Evolutionary conservation across 345 rosid genomes (phyloP).

Genomic region (Ceriops decandra): DNA sequence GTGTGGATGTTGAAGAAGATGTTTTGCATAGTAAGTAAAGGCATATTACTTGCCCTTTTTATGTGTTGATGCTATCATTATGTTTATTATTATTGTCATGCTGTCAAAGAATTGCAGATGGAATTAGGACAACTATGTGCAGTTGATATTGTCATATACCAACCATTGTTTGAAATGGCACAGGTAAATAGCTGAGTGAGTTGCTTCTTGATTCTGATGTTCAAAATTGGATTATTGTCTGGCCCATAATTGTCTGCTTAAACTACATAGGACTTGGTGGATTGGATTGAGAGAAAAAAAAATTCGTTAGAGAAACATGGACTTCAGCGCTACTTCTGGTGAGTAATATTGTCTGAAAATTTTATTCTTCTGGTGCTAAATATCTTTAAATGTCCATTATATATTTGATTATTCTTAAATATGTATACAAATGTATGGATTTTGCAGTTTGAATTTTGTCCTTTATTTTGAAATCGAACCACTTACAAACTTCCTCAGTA

Average conservation of each 20-base stretch:
- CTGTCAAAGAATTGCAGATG: slow-evolving; percentile 60
- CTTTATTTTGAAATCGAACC: too few species aligned
- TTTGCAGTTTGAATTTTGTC: too few species aligned
- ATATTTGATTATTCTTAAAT: too few species aligned
- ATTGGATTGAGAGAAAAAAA: slow-evolving; percentile 71
- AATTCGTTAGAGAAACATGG: slow-evolving; percentile 62
- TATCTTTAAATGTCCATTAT: too few species aligned
- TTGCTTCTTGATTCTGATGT: background rate
- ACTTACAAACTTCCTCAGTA: background rate
- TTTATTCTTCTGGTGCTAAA: background rate
- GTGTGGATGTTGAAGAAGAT: slow-evolving; percentile 82
- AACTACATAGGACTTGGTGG: slow-evolving; percentile 52
- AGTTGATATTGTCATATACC: slow-evolving; percentile 51
- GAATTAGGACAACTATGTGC: slow-evolving; percentile 61
- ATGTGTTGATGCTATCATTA: slow-evolving; percentile 7
- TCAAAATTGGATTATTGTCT: slow-evolving; percentile 4
- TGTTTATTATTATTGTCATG: slow-evolving; percentile 26
- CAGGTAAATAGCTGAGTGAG: slow-evolving; percentile 40
- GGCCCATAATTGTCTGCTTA: slow-evolving; percentile 13
- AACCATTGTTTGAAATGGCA: slow-evolving; percentile 72
- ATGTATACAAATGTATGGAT: too few species aligned
- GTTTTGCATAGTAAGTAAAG: slow-evolving; percentile 58
- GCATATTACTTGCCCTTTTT: background rate
- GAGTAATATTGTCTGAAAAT: slow-evolving; percentile 22
- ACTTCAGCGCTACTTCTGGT: slow-evolving; percentile 79